Base-by-base conservation (phyloP, 768 basidiomycete species). In the Crassisporium funariophilum region DNA sequence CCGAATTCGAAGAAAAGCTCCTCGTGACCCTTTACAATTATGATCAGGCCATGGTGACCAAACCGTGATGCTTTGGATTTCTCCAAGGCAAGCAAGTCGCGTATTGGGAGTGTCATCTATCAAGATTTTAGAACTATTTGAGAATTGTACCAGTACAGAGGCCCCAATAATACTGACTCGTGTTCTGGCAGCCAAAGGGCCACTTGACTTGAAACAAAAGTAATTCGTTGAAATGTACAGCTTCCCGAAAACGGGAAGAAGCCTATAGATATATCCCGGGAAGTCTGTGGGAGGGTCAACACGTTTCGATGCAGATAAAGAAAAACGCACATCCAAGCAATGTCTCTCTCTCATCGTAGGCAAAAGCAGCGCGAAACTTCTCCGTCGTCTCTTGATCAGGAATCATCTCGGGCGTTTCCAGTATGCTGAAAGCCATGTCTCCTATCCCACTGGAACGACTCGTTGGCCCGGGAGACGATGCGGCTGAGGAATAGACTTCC, bases 1-100 rank as follows among this genome's bases (percentile, higher is more conserved):
- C 78, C 75, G 62, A 99, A 95, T 67, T 99, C 97, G 57, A 98
- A 88, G 74, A 99, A 99, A 8, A 98, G 75, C 63, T 99, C 95
- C 68, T 99, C 95, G 61, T 98, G 93, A 0, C 95, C 95, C 58
- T 88, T 91, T 56, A 99, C 83, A 44, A 98, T 86, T 46, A 98
- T 75, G 25, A 90, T 83, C 15, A 98, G 78, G 20, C 95, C 95
- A 58, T 88, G 81, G 60, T 93, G 92, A 5, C 89, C 91, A 63
- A 97, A 91, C 17, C 89, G 82, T 53, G 90, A 88, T 2, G 94
- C 90, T 65, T 86, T 91, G 7, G 88, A 84, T 62, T 82, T 87
- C 66, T 97, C 90, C 4, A 81, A 76, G 9, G 91, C 79, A 33
- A 98, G 72, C 29, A 98, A 81, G 65, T 98, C 95, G 34, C 82